Percentiles rank a stretch among this genome's conserved stretches.
Conservation (phyloP, 257 asterid species). For the Orobanche coerulescens region DNA sequence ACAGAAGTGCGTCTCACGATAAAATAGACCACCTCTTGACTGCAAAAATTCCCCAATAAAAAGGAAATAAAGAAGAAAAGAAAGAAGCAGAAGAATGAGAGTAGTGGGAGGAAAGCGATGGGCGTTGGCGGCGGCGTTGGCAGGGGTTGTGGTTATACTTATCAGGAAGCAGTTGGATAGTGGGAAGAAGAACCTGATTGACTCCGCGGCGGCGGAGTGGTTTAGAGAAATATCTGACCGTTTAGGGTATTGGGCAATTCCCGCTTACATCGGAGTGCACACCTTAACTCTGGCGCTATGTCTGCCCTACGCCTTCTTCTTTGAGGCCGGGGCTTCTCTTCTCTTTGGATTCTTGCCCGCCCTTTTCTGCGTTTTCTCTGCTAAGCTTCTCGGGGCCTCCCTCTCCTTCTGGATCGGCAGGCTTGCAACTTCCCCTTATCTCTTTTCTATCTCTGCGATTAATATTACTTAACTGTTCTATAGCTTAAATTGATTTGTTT, state of each 20-base stretch:
- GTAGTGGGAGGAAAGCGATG: conserved; percentile 45
- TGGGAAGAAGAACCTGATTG: conserved; percentile 36
- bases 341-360: conserved; percentile 85
- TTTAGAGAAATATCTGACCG: conserved; percentile 45
- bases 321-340: conserved; percentile 88
- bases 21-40: too few relatives aligned
- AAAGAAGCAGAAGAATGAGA: not conserved
- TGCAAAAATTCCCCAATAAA: too few relatives aligned
- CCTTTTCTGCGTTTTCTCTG: conserved; percentile 70
- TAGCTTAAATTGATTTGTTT: too few relatives aligned
- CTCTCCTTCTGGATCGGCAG: conserved; percentile 96
- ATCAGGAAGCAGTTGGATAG: conserved; percentile 31
- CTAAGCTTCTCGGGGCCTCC: conserved; percentile 84
- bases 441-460: conserved; percentile 3
- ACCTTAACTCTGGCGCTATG: conserved; percentile 70
- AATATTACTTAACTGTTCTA: too few relatives aligned
- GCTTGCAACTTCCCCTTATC: conserved; percentile 18
- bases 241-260: conserved; percentile 91
- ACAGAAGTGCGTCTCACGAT: too few relatives aligned
- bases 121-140: conserved; percentile 31
- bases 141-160: conserved; percentile 26
- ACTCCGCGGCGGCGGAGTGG: conserved; percentile 40
- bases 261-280: conserved; percentile 71
- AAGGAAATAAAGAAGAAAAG: not conserved
- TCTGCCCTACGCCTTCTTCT: conserved; percentile 76